Conservation (phyloP, 208 protist genomes). For the Leishmania lainsoni region DNA sequence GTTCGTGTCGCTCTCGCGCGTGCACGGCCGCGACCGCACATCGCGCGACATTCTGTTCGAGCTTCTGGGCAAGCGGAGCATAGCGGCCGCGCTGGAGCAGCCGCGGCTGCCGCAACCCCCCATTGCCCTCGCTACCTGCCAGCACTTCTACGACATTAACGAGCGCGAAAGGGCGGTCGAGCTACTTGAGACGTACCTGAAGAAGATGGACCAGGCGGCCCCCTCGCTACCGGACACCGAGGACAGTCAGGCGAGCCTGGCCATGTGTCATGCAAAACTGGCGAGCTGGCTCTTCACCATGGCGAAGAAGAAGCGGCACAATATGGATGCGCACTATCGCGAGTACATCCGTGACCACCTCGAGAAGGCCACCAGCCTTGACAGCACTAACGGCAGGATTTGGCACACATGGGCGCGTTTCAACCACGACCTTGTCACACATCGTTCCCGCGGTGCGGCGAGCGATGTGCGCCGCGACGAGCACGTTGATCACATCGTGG, state of each 20-base stretch:
- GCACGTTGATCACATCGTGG: constrained; percentile 74
- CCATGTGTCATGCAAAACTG: constrained; percentile 84
- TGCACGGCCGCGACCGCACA: constrained; percentile 82
- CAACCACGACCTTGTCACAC: constrained; percentile 89
- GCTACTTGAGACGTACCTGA: constrained; percentile 71
- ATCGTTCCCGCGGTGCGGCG: constrained; percentile 14
- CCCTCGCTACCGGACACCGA: constrained; percentile 3
- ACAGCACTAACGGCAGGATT: constrained; percentile 95
- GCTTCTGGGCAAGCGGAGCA: constrained; percentile 77
- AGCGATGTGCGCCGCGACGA: constrained; percentile 33
- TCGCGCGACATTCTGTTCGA: constrained; percentile 91
- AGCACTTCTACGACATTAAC: constrained; percentile 89
- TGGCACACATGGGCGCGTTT: constrained; percentile 98
- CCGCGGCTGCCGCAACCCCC: constrained; percentile 61
- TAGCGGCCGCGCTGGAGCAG: constrained; percentile 59
- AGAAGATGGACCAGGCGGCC: constrained; percentile 44
- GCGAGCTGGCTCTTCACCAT: constrained; percentile 76
- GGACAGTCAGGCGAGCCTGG: constrained; percentile 49
- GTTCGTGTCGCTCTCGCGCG: constrained; percentile 95
- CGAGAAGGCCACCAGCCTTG: constrained; percentile 74
- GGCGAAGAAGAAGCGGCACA: constrained; percentile 27
- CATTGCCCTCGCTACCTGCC: constrained; percentile 80
- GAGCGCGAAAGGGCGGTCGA: constrained; percentile 68
- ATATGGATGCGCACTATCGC: constrained; percentile 24
- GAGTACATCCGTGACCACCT: constrained; percentile 70